Conservation (phyloP, 192 early-diverging fungal species). For the Coemansia sp. region DNA sequence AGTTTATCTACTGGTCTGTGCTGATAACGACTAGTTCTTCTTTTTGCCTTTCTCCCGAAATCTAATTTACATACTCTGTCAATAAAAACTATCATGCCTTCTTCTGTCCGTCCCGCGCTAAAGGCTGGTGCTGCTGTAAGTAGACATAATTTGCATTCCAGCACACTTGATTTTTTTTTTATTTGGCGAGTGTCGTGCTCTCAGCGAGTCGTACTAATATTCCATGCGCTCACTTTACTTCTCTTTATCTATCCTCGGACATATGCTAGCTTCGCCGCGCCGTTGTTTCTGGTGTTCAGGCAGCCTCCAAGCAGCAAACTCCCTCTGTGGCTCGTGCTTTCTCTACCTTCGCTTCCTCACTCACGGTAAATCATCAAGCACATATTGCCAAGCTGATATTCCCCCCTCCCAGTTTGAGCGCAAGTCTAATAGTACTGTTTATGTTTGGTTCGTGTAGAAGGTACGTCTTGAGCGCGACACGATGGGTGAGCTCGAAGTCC, state of each 20-base stretch:
- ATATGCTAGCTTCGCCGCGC: conserved; percentile 48
- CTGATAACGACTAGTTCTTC: not conserved
- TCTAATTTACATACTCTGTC: conserved; percentile 2
- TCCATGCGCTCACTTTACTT: not conserved
- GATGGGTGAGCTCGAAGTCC: conserved; percentile 95
- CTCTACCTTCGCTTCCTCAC: conserved; percentile 39
- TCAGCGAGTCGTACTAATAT: conserved; percentile 3
- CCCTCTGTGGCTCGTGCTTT: conserved; percentile 43
- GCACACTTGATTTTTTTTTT: not conserved
- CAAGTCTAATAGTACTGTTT: not conserved
- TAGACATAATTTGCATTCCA: conserved; percentile 6
- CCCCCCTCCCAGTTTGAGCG: too few relatives aligned
- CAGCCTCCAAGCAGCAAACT: conserved; percentile 25
- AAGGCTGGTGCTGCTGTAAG: conserved; percentile 55
- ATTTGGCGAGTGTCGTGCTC: not conserved
- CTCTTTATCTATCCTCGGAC: conserved; percentile 1
- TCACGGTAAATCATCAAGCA: conserved; percentile 39
- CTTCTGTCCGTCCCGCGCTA: conserved; percentile 45
- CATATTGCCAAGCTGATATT: not conserved
- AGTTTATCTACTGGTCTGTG: not conserved
- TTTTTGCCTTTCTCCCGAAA: conserved; percentile 3
- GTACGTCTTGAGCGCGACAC: conserved; percentile 80
- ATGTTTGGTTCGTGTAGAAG: conserved; percentile 37
- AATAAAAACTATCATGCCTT: conserved; percentile 21
- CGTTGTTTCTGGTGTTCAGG: conserved; percentile 33